These are phyloP conservation scores for Rhinocladiella similis DNA, from an alignment of 2,329 filamentous ascomycete genomes.

Conservation along the genomic window DNA sequence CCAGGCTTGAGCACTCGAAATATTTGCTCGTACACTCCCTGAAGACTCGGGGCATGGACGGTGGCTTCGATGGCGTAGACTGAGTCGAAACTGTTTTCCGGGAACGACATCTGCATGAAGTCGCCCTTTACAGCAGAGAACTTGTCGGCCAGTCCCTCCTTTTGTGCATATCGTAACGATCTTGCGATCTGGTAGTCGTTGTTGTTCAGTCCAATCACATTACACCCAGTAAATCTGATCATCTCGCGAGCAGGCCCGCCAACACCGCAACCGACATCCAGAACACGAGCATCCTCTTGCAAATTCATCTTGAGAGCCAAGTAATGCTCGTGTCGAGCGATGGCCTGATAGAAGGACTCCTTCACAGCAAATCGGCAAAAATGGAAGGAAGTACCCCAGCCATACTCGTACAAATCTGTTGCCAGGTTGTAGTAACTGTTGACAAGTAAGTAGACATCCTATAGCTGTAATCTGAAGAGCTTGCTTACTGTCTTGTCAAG, in stretches of 20 bases:
- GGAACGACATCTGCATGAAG: slow-evolving; percentile 99
- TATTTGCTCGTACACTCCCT: slow-evolving; percentile 92
- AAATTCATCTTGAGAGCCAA: slow-evolving; percentile 87
- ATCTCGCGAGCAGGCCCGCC: slow-evolving; percentile 95
- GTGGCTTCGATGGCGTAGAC: slow-evolving; percentile 98
- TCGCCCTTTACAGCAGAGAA: slow-evolving; percentile 89
- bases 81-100: slow-evolving; percentile 87
- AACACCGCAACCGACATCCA: slow-evolving; percentile 96
- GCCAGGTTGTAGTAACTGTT: slow-evolving; percentile 90
- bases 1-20: slow-evolving; percentile 94
- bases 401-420: slow-evolving; percentile 96
- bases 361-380: slow-evolving; percentile 90
- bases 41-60: slow-evolving; percentile 85
- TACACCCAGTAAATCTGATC: slow-evolving; percentile 87
- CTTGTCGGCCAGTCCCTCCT: slow-evolving; percentile 78
- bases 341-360: slow-evolving; percentile 86
- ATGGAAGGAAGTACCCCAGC: slow-evolving; percentile 95
- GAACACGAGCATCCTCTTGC: slow-evolving; percentile 80
- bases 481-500: slow-evolving; percentile 80
- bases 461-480: slow-evolving; percentile 29
- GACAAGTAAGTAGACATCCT: slow-evolving; percentile 24
- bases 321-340: slow-evolving; percentile 97
- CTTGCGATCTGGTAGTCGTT: slow-evolving; percentile 99
- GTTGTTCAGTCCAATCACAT: slow-evolving; percentile 94
- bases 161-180: slow-evolving; percentile 78